Conservation (phyloP, 2,329 filamentous ascomycete genomes). For the Arthrinium phaeospermum region DNA sequence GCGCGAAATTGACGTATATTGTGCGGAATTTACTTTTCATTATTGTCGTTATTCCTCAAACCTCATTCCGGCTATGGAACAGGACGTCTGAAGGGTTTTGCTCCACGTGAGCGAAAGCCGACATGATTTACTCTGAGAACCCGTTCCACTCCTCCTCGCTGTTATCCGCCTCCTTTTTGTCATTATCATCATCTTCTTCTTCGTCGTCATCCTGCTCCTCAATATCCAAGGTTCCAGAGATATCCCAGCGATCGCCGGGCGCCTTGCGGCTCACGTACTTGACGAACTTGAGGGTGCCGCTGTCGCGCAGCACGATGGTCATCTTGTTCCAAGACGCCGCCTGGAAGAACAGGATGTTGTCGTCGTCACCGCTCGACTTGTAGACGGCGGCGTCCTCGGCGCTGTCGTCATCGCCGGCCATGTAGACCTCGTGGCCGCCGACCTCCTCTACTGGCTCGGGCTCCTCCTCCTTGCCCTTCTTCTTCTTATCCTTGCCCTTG, state of each 20-base stretch:
- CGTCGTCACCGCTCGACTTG: constrained; percentile 77
- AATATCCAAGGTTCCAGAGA: constrained; percentile 80
- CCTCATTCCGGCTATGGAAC: background rate
- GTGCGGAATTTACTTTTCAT: background rate
- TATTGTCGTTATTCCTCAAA: background rate
- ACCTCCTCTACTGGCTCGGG: constrained; percentile 58
- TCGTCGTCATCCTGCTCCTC: constrained; percentile 55
- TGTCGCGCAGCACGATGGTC: constrained; percentile 87
- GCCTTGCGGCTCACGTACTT: constrained; percentile 91
- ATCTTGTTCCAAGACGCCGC: constrained; percentile 84
- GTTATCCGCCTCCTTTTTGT: constrained; percentile 52
- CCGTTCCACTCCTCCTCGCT: constrained; percentile 64
- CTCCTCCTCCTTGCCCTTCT: constrained; percentile 34
- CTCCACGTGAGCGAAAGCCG: background rate
- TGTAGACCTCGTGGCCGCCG: constrained; percentile 87
- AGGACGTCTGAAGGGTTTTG: background rate
- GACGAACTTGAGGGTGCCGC: constrained; percentile 87
- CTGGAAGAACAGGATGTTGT: constrained; percentile 70
- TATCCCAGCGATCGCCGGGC: constrained; percentile 90
- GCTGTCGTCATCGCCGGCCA: constrained; percentile 82
- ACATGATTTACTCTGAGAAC: constrained; percentile 48
- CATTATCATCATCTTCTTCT: constrained; percentile 46
- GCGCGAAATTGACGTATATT: background rate
- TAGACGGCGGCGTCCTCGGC: constrained; percentile 86
- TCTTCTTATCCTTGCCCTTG: constrained; percentile 38